phyloP scores from a whole-genome alignment of 1,284 basidiomycete genomes.

The Meripilus lineatus region DNA sequence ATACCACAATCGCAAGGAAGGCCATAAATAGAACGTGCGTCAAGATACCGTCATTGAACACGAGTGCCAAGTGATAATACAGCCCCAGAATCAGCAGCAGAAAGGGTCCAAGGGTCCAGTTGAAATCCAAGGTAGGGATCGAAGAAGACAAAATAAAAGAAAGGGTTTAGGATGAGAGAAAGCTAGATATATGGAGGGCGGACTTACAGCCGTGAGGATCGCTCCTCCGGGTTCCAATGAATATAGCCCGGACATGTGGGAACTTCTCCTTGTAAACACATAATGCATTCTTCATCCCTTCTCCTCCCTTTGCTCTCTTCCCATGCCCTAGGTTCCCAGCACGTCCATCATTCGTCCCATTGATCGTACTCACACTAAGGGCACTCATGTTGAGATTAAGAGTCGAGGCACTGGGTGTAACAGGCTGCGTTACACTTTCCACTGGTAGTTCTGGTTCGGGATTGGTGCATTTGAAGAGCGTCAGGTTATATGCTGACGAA shows the following conservation, averaged over 20 bases:
- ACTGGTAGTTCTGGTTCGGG: slow-evolving; percentile 31
- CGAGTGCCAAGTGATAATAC: no score
- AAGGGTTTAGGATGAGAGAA: slow-evolving; percentile 1
- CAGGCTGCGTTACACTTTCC: slow-evolving; percentile 39
- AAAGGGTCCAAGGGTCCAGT: no score
- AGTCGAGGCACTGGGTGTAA: slow-evolving; percentile 9
- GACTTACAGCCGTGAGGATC: slow-evolving; percentile 91
- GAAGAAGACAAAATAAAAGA: slow-evolving; percentile 2
- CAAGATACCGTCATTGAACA: no score
- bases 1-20: slow-evolving; percentile 4
- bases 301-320: slow-evolving; percentile 48
- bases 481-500: slow-evolving; percentile 68
- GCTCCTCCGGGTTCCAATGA: slow-evolving; percentile 83
- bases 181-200: background rate
- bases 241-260: slow-evolving; percentile 70
- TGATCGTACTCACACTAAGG: no score
- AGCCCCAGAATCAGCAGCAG: no score
- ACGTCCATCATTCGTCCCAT: no score
- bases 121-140: no score
- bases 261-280: slow-evolving; percentile 66
- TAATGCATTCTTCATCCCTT: slow-evolving; percentile 83
- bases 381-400: slow-evolving; percentile 7
- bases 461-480: slow-evolving; percentile 62
- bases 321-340: slow-evolving; percentile 17
- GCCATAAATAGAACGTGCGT: background rate